A percentile compares a stretch with the other conserved stretches of the same genome.
Conservation (phyloP, 495 filamentous ascomycete species). For the Coniosporium apollinis region DNA sequence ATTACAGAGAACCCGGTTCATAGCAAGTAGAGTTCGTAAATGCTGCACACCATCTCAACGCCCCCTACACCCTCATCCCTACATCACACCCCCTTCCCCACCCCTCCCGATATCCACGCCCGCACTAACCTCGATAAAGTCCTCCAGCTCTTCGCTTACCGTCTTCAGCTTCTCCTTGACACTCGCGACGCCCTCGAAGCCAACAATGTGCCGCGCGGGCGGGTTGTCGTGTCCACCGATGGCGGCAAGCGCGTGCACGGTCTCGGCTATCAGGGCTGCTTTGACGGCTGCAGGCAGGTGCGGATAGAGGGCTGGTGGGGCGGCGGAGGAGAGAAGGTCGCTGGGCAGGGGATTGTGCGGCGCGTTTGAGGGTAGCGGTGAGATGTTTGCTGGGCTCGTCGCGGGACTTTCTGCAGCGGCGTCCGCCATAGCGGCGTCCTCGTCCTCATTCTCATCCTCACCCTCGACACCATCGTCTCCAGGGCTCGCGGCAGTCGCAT, state of each 20-base stretch:
- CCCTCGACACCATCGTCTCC: too few species aligned
- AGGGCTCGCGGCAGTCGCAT: too few species aligned
- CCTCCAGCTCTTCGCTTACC: slow-evolving; percentile 86
- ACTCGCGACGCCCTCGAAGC: slow-evolving; percentile 69
- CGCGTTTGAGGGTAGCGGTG: too few species aligned
- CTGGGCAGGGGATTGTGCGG: slow-evolving; percentile 26
- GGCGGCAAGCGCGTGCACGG: slow-evolving; percentile 77
- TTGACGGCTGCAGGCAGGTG: slow-evolving; percentile 46
- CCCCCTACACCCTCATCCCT: too few species aligned
- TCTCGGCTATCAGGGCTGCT: slow-evolving; percentile 61
- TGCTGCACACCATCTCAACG: too few species aligned
- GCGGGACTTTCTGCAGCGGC: too few species aligned
- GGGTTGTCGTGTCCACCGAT: slow-evolving; percentile 95
- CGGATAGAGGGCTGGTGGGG: slow-evolving; percentile 56
- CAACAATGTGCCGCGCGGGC: slow-evolving; percentile 84
- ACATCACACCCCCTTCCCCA: slow-evolving; percentile 20
- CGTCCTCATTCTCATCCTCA: slow-evolving; percentile 6
- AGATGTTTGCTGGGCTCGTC: too few species aligned
- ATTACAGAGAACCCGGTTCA: too few species aligned
- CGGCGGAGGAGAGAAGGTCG: slow-evolving; percentile 24
- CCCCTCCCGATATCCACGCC: slow-evolving; percentile 59
- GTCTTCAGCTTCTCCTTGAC: slow-evolving; percentile 97
- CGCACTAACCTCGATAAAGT: slow-evolving; percentile 80
- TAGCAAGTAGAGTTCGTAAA: too few species aligned
- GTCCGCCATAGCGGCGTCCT: too few species aligned